Evolutionary conservation across 1,284 basidiomycete genomes (phyloP).

Genomic region (Boletus sp.): DNA sequence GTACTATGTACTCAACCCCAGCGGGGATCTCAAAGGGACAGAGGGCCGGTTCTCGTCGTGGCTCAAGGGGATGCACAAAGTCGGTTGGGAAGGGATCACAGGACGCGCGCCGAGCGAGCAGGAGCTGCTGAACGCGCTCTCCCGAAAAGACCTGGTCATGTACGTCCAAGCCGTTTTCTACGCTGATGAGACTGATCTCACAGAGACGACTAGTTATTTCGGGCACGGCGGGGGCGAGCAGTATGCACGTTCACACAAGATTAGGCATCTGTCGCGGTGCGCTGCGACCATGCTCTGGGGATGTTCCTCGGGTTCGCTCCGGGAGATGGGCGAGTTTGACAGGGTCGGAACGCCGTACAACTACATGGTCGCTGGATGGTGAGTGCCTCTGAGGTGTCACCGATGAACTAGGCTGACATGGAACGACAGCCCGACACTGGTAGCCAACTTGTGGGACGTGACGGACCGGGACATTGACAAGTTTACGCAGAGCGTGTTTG

Average conservation of each 20-base stretch:
- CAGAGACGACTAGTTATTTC: conserved; percentile 72
- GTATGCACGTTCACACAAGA: conserved; percentile 86
- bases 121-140: conserved; percentile 75
- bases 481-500: conserved; percentile 85
- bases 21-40: conserved; percentile 86
- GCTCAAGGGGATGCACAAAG: conserved; percentile 67
- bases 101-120: conserved; percentile 82
- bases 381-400: conserved; percentile 41
- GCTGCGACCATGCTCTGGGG: conserved; percentile 99
- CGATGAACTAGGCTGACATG: neutral
- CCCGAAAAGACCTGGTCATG: conserved; percentile 82
- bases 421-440: conserved; percentile 76
- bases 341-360: conserved; percentile 89
- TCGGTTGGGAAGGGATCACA: conserved; percentile 85
- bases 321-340: conserved; percentile 94
- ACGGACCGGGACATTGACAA: conserved; percentile 98
- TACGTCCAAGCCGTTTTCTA: conserved; percentile 47
- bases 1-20: conserved; percentile 91
- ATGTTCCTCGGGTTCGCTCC: conserved; percentile 90
- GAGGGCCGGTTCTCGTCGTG: conserved; percentile 83
- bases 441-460: conserved; percentile 98
- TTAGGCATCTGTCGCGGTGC: conserved; percentile 80
- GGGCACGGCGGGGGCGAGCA: conserved; percentile 97
- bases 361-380: conserved; percentile 98
- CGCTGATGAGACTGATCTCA: conserved; percentile 6